Base-by-base conservation (phyloP, 441 rosid genomes). In the Rhodomyrtus psidioides region DNA sequence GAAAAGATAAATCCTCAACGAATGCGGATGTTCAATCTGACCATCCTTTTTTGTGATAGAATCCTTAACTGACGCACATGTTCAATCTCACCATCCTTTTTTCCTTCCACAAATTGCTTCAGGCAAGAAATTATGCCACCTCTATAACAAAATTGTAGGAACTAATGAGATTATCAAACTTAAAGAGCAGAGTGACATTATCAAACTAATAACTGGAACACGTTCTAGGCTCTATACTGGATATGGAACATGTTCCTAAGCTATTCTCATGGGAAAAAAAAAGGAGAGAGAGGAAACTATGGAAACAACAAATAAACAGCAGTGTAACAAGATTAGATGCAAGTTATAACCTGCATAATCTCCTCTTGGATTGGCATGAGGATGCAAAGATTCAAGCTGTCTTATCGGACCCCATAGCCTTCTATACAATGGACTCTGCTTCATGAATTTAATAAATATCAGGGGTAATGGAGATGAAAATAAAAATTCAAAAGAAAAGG, bases 341-440 rank as follows among this genome's bases (percentile, higher is more conserved):
- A 58, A 88, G 83, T 89, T 56, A 89, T 83, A 88, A 97, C 99
- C 98, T 84, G 97, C 88, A 87, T 95, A 94, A 84, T 91, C 81
- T 85, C 92, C 94, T 94, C 98, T 95, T 9, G 97, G 98, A 90
- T 91, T 95, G 82, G 97, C 94, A 92, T 93, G 93, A 3, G 99
- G 99, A 86, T 95, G 95, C 86, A 97, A 88, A 82, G 92, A 87
- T 83, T 96, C 97, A 55, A 97, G 91, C 86, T 84, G 93, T 90
- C 94, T 91, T 8, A 94, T 96, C 27, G 95, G 97, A 87, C 98
- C 96, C 99, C 99, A 97, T 53, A 96, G 89, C 90, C 98, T 94
- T 91, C 95, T 93, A 82, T 95, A 91, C 90, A 92, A 58, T 87
- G 97, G 93, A 70, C 92, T 91, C 99, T 97, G 93, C 88, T 88